A percentile compares a stretch with the other conserved stretches of the same genome.
Evolutionary conservation across 208 protist genomes (phyloP).

Genomic region (Acanthamoeba rhysodes): DNA sequence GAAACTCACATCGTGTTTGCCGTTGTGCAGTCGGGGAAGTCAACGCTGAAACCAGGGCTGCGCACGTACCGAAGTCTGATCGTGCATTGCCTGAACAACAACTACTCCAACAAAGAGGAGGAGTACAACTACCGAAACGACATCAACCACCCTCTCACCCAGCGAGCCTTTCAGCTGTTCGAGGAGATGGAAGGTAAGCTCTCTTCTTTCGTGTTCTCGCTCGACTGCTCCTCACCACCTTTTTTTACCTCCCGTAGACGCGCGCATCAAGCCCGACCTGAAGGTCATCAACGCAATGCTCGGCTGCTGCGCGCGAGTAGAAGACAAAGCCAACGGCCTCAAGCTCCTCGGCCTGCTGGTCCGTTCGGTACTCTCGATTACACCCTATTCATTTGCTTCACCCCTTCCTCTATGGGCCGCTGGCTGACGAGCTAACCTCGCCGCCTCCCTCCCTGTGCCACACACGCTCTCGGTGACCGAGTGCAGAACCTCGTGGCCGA

Average conservation of each 20-base stretch:
- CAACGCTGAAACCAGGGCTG: neutral
- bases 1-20: neutral
- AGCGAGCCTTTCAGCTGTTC: constrained; percentile 43
- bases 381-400: neutral
- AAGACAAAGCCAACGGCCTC: constrained; percentile 5
- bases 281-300: constrained; percentile 61
- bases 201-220: neutral
- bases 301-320: constrained; percentile 35
- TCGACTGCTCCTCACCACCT: neutral
- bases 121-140: constrained; percentile 69
- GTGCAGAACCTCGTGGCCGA: constrained; percentile 26
- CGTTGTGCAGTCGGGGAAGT: neutral
- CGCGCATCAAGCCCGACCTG: constrained; percentile 8
- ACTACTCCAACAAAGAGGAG: constrained; percentile 67
- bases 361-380: neutral
- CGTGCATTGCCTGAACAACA: constrained; percentile 54
- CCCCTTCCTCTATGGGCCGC: neutral
- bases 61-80: constrained; percentile 32
- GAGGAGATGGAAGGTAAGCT: constrained; percentile 52
- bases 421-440: neutral
- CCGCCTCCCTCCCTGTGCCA: too few species aligned
- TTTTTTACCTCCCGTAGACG: neutral
- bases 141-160: constrained; percentile 45
- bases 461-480: neutral
- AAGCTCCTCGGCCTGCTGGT: constrained; percentile 53